These are phyloP conservation scores for Solanum lignicaule DNA, from an alignment of 257 asterid genomes.

Conservation along the genomic window DNA sequence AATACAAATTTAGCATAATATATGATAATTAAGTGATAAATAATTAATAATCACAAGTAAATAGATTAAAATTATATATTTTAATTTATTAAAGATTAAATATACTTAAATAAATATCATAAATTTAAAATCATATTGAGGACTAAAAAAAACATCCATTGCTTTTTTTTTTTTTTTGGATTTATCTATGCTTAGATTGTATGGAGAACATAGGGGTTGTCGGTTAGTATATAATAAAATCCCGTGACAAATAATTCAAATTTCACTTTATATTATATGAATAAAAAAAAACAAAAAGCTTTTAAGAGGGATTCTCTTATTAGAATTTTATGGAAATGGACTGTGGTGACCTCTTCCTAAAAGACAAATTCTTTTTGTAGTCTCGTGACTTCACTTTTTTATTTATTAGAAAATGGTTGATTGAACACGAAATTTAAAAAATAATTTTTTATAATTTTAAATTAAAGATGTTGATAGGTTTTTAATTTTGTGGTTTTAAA, in stretches of 20 bases:
- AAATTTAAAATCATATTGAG: neutral
- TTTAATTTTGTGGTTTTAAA: no score
- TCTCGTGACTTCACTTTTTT: constrained; percentile 23
- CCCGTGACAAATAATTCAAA: neutral
- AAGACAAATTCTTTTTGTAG: constrained; percentile 10
- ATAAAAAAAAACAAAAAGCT: neutral
- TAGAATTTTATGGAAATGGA: neutral
- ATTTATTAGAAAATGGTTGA: no score
- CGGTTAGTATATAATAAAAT: neutral
- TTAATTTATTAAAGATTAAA: neutral
- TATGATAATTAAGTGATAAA: neutral
- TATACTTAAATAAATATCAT: neutral
- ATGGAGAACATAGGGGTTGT: neutral
- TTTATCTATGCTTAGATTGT: neutral
- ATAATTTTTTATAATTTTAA: no score
- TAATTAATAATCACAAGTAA: neutral
- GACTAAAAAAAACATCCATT: neutral
- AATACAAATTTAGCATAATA: neutral
- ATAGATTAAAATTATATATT: neutral
- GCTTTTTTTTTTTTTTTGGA: neutral
- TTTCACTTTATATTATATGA: neutral
- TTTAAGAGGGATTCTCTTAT: constrained; percentile 11
- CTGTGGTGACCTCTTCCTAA: neutral
- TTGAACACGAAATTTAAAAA: no score
- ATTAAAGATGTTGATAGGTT: no score